phyloP scores from a whole-genome alignment of 805 yeast genomes.

The Starmerella vitae region DNA sequence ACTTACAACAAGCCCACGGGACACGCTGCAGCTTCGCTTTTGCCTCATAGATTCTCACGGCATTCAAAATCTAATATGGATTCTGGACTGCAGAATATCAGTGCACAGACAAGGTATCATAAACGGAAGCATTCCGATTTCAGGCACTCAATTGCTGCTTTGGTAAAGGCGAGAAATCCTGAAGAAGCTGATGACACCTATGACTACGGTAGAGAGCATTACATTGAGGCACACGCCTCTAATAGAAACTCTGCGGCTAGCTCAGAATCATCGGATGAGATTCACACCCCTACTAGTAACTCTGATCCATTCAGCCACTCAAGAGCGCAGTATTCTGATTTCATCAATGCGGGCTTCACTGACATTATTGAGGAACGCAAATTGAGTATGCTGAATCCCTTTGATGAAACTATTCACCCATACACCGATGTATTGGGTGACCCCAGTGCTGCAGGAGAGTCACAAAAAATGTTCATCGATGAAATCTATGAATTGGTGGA shows the following conservation, averaged over 20 bases:
- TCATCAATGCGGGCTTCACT: conserved; percentile 12
- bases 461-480: background rate
- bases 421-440: background rate
- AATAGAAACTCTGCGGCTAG: background rate
- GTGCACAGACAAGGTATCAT: background rate
- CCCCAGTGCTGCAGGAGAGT: background rate
- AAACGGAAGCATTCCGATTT: background rate
- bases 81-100: background rate
- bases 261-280: background rate
- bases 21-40: background rate
- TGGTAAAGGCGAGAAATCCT: conserved; percentile 10
- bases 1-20: background rate
- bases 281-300: too few species aligned
- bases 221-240: background rate
- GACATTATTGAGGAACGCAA: conserved; percentile 8
- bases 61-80: background rate
- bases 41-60: background rate
- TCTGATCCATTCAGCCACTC: too few species aligned
- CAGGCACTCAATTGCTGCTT: conserved; percentile 5
- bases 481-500: conserved; percentile 2
- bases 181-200: conserved; percentile 6
- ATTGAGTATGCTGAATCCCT: conserved; percentile 5
- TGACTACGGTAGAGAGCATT: conserved; percentile 12
- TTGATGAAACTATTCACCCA: conserved; percentile 6
- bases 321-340: background rate